phyloP scores from a whole-genome alignment of 345 rosid species.

The Eucalyptus caleyi region DNA sequence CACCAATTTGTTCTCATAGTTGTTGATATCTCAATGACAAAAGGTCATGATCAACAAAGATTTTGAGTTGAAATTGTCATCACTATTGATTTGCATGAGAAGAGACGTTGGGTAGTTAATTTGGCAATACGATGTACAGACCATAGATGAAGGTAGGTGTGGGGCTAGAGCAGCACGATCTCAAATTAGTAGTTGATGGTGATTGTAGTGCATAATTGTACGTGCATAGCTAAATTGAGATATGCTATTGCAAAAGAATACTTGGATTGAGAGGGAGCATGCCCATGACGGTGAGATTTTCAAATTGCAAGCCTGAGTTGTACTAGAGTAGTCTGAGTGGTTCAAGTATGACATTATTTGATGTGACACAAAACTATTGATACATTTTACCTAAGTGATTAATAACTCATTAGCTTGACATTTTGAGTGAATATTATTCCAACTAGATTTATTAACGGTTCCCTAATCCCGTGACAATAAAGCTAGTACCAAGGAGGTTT shows the following conservation, averaged over 20 bases:
- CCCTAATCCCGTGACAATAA: fast-evolving
- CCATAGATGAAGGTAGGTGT: neutral
- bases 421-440: neutral
- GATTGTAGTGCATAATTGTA: neutral
- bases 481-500: neutral
- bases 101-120: neutral
- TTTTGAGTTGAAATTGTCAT: neutral
- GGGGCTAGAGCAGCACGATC: neutral
- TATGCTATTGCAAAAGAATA: too few species aligned
- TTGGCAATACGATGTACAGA: neutral
- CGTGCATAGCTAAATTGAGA: too few species aligned
- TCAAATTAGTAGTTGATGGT: neutral
- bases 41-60: neutral
- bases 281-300: neutral
- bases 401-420: neutral
- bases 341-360: neutral
- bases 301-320: neutral
- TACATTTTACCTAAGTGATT: neutral
- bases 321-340: neutral
- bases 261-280: neutral
- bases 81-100: neutral
- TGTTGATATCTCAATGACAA: neutral
- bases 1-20: neutral
- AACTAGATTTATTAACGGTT: neutral
- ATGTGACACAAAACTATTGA: neutral